Conservation (phyloP, 495 filamentous ascomycete species). For the Aspergillus asperescens region DNA sequence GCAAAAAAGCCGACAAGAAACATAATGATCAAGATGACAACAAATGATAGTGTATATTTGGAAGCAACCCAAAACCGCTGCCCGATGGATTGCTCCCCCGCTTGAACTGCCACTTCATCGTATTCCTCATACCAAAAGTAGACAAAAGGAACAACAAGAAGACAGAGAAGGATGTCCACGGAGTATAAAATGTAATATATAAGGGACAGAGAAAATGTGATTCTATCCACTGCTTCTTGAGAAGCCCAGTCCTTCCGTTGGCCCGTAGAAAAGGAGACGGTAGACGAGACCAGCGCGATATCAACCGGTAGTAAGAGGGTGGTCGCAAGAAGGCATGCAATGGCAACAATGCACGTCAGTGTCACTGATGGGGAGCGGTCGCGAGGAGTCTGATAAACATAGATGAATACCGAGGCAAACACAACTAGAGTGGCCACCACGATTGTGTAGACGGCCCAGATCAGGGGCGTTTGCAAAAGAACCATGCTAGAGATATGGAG, state of each 20-base stretch:
- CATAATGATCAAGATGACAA: slow-evolving; percentile 70
- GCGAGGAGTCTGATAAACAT: slow-evolving; percentile 77
- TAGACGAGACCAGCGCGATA: slow-evolving; percentile 88
- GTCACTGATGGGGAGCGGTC: slow-evolving; percentile 79
- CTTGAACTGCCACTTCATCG: slow-evolving; percentile 74
- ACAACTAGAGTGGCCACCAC: slow-evolving; percentile 65
- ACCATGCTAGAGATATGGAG: slow-evolving; percentile 44
- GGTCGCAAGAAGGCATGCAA: slow-evolving; percentile 83
- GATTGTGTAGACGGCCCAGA: slow-evolving; percentile 87
- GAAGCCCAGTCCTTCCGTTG: slow-evolving; percentile 93
- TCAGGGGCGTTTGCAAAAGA: slow-evolving; percentile 75
- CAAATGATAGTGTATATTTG: slow-evolving; percentile 86
- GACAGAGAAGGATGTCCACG: slow-evolving; percentile 83
- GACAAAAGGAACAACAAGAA: slow-evolving; percentile 86
- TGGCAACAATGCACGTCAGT: slow-evolving; percentile 75
- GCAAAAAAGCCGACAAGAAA: slow-evolving; percentile 93
- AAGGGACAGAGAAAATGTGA: slow-evolving; percentile 71
- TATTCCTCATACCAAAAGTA: slow-evolving; percentile 99
- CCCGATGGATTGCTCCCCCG: slow-evolving; percentile 64
- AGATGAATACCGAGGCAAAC: slow-evolving; percentile 75
- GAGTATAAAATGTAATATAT: slow-evolving; percentile 93
- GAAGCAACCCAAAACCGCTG: slow-evolving; percentile 71
- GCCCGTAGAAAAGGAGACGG: slow-evolving; percentile 67
- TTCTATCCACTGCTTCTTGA: slow-evolving; percentile 65
- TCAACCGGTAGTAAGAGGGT: slow-evolving; percentile 91